Percentiles rank a stretch among this genome's conserved stretches.
These are phyloP conservation scores for Narthecium ossifragum DNA, from an alignment of 106 monocot genomes.

Conservation along the genomic window DNA sequence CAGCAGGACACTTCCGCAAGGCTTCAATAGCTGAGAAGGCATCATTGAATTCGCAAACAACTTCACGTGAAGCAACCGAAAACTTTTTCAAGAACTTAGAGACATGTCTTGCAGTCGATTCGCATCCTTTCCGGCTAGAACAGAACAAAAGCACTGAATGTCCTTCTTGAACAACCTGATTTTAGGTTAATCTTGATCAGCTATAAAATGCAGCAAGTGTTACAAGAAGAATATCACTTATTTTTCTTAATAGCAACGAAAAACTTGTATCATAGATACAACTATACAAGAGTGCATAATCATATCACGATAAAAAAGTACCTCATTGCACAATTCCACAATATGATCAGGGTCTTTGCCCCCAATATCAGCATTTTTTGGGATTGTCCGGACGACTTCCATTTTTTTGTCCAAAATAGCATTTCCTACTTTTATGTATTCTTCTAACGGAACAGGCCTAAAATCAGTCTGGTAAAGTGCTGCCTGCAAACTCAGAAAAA, in stretches of 20 bases:
- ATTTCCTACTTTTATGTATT: conserved; percentile 91
- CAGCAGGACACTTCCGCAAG: conserved; percentile 73
- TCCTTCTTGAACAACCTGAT: conserved; percentile 88
- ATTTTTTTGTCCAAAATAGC: conserved; percentile 70
- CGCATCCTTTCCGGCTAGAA: conserved; percentile 96
- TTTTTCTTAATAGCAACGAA: neutral
- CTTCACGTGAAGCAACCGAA: conserved; percentile 17
- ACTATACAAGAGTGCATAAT: too few relatives aligned
- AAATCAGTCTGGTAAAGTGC: conserved; percentile 93
- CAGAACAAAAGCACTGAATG: conserved; percentile 94
- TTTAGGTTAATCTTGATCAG: neutral
- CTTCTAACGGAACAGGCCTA: conserved; percentile 88
- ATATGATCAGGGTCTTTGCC: conserved; percentile 98
- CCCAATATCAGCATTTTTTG: conserved; percentile 64
- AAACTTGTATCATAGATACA: too few relatives aligned
- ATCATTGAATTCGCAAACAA: conserved; percentile 45
- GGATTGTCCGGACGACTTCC: conserved; percentile 54
- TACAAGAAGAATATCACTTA: neutral
- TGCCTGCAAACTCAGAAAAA: too few relatives aligned
- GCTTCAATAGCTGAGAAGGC: conserved; percentile 68
- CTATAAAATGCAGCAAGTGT: neutral
- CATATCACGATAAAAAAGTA: conserved; percentile 10
- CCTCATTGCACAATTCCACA: conserved; percentile 95
- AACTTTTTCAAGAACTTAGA: conserved; percentile 45
- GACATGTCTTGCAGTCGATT: conserved; percentile 88